Base-by-base conservation (phyloP, 495 filamentous ascomycete species). In the Podospora comata region DNA sequence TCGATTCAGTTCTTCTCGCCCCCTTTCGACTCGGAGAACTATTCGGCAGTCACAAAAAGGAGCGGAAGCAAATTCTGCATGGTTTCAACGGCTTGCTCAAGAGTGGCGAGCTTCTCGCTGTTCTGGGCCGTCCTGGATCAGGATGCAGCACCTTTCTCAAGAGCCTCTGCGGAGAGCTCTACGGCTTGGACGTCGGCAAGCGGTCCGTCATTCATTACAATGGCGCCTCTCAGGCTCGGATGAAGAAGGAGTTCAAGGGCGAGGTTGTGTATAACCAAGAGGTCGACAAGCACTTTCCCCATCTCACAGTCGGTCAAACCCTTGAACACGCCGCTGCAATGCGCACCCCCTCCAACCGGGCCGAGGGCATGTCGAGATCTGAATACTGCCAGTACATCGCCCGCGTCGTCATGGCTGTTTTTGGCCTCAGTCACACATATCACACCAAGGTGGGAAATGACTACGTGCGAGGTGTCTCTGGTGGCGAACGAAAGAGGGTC, bases 371-470 rank as follows among this genome's bases (percentile, higher is more conserved):
- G 73, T 83, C 80, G 54, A 80, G 87, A 16, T 79, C 80, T 58
- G 84, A 88, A 59, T 93, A 91, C 70, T 87, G 87, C 34, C 76
- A 83, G 30, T 87, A 89, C 54, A 89, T 92, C 67, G 81, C 92
- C 5, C 79, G 88, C 16, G 89, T 91, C 0, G 85, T 94, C 66
- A 86, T 90, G 64, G 89, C 92, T 63, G 73, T 92, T 3, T 93
- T 93, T 70, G 91, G 91, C 79, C 90, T 85, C 27, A 73, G 70
- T 0, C 80, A 83, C 60, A 81, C 79, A 2, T 77, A 88, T 72
- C 85, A 93, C 73, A 96, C 93, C 5, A 85, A 89, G 44, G 91
- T 97, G 13, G 93, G 93, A 63, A 90, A 96, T 74, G 90, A 91
- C 73, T 94, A 87, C 71, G 87, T 93, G 15, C 86, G 92, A 19